Evolutionary conservation across 305 asterid species (phyloP).

Genomic region (Rubia tinctorum): DNA sequence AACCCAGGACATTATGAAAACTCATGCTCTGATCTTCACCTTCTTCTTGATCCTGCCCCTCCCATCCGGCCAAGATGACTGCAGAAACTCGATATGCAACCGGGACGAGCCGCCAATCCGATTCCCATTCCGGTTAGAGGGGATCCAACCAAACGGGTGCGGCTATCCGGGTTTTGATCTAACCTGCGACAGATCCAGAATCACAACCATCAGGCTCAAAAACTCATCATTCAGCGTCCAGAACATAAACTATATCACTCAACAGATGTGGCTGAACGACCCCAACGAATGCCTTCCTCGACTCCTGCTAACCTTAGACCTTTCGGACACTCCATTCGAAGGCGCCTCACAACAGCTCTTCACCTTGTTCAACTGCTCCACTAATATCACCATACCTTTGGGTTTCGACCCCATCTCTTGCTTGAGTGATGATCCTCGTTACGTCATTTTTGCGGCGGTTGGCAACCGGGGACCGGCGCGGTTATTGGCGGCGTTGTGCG

Average conservation of each 20-base stretch:
- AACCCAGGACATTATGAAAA: slow-evolving; percentile 19
- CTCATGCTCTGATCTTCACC: slow-evolving; percentile 3
- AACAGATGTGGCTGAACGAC: slow-evolving; percentile 52
- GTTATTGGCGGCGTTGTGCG: slow-evolving; percentile 32
- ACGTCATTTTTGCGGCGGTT: slow-evolving; percentile 43
- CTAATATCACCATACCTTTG: slow-evolving; percentile 5
- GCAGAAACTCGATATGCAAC: slow-evolving; percentile 30
- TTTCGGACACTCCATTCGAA: slow-evolving; percentile 44
- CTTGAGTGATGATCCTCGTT: slow-evolving; percentile 31
- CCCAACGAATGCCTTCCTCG: slow-evolving; percentile 50
- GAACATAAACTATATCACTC: slow-evolving; percentile 34
- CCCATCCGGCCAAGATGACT: slow-evolving; percentile 22
- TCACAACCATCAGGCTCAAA: slow-evolving; percentile 35
- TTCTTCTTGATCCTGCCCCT: neutral
- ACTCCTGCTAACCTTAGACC: slow-evolving; percentile 38
- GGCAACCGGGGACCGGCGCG: slow-evolving; percentile 16
- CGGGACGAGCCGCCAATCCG: slow-evolving; percentile 32
- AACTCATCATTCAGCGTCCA: slow-evolving; percentile 36
- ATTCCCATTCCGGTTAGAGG: slow-evolving; percentile 44
- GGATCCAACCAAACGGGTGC: slow-evolving; percentile 31
- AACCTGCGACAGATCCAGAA: slow-evolving; percentile 30
- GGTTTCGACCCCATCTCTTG: slow-evolving; percentile 33
- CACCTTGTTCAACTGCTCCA: slow-evolving; percentile 45
- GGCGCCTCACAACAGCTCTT: slow-evolving; percentile 30
- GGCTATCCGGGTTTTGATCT: slow-evolving; percentile 50